A percentile compares a stretch with the other conserved stretches of the same genome.
Conservation (phyloP, 2,329 filamentous ascomycete genomes). For the Hymenoscyphus scutula region DNA sequence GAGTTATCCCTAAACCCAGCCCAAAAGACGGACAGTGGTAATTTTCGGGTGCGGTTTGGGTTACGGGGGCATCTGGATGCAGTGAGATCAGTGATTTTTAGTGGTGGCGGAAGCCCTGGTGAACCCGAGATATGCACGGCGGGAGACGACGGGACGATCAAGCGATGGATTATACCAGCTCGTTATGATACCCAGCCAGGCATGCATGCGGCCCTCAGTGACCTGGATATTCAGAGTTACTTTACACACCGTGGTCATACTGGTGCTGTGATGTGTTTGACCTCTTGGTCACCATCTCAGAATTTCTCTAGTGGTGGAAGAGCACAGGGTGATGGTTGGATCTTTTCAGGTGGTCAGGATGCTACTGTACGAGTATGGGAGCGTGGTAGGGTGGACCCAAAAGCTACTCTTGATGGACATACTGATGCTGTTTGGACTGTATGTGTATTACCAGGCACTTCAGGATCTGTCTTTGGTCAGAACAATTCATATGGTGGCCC, state of each 20-base stretch:
- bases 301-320: constrained; percentile 88
- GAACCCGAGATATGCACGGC: constrained; percentile 97
- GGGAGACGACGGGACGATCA: constrained; percentile 92
- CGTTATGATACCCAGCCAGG: constrained; percentile 64
- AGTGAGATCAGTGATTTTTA: constrained; percentile 93
- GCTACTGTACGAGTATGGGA: constrained; percentile 94
- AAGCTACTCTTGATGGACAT: constrained; percentile 90
- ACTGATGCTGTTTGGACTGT: constrained; percentile 96
- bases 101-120: constrained; percentile 88
- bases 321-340: constrained; percentile 91
- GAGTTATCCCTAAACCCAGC: constrained; percentile 53
- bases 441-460: constrained; percentile 82
- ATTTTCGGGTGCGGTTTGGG: constrained; percentile 90
- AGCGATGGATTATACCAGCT: constrained; percentile 90
- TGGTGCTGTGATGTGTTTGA: constrained; percentile 83
- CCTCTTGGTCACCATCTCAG: constrained; percentile 81
- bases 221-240: constrained; percentile 87
- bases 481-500: constrained; percentile 72
- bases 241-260: constrained; percentile 94
- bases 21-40: constrained; percentile 66
- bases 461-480: constrained; percentile 76
- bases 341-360: constrained; percentile 96
- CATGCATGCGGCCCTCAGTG: constrained; percentile 49
- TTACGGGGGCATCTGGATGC: constrained; percentile 91
- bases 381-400: constrained; percentile 87